Base-by-base conservation (phyloP, 139 green algal genomes). In the Pseudopediastrum boryanum region DNA sequence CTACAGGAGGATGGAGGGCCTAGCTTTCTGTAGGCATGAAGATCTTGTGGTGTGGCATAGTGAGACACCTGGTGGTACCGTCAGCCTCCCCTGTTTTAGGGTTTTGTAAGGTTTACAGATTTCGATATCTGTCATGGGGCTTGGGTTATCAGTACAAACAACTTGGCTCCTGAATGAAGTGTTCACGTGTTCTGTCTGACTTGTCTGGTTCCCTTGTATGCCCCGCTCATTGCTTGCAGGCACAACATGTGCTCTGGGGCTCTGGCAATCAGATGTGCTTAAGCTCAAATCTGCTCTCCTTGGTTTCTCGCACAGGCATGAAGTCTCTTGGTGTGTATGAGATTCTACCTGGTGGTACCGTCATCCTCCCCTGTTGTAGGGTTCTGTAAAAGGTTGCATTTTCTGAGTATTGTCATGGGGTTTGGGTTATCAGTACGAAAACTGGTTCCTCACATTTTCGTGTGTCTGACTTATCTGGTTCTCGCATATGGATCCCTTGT, bases 321-420 rank as follows among this genome's bases (percentile, higher is more conserved):
- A 81, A 81, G 75, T 81, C 75, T 31, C 75, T 63, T 35, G 95
- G 96, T 48, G 96, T 99, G 86, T 99, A 99, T 81, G 96, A 99
- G 89, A 99, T 96, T 0, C 97, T 96, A 21, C 96, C 96, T 35
- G 97, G 97, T n/a, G n/a, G n/a, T 71, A 99, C 96, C 64, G 87
- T 99, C 46, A 85, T 99, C 63, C 80, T 98, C 35, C 63, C 87
- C 4, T 80, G 89, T 87, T 63, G 90, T 94, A 78, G 92, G 89
- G 87, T 94, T 94, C 86, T 81, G 51, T 27, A 85, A 87, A 25
- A 85, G 91, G 85, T 88, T 95, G 10, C 82, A 93, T 78, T 95
- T 95, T 52, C 86, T 99, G 85, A n/a, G n/a, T n/a, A n/a, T n/a
- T n/a, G n/a, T n/a, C n/a, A n/a, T n/a, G n/a, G n/a, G n/a, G n/a